Conservation (phyloP, 2,329 filamentous ascomycete genomes). For the Trichoderma semiorbis region DNA sequence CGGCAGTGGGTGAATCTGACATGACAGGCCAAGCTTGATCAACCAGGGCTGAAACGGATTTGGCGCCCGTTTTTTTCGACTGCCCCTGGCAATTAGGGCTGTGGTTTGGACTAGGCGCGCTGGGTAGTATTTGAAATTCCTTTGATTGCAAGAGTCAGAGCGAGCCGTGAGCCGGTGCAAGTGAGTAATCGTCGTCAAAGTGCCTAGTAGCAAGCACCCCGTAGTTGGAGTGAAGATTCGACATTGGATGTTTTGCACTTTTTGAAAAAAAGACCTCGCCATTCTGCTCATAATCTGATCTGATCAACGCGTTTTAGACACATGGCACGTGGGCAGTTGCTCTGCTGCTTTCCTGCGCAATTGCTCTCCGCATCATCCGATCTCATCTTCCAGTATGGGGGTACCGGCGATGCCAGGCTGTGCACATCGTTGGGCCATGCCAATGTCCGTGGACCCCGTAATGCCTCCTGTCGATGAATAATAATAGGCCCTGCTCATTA, state of each 20-base stretch:
- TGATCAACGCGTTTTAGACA: background rate
- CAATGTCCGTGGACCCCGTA: background rate
- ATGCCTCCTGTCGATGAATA: background rate
- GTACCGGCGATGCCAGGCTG: background rate
- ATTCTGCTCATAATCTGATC: background rate
- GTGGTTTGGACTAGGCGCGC: background rate
- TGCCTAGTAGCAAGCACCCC: background rate
- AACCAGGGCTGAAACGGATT: slow-evolving; percentile 12
- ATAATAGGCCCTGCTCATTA: background rate
- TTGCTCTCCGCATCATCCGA: background rate
- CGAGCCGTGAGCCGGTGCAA: background rate
- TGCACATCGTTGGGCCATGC: background rate
- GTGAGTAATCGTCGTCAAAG: background rate
- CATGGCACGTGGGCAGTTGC: background rate
- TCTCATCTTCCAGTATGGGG: background rate
- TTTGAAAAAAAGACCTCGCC: background rate
- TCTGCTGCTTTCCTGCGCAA: background rate
- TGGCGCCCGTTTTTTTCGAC: background rate
- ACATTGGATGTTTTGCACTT: background rate
- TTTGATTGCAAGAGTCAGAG: background rate
- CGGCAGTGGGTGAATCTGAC: slow-evolving; percentile 11
- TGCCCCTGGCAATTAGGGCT: slow-evolving; percentile 12
- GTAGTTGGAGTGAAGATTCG: background rate
- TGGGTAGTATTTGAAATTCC: background rate
- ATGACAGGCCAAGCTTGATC: background rate